Evolutionary conservation across 495 filamentous ascomycete genomes (phyloP), one percentile per base, ranked within the genome.

Genomic region (Emericellopsis terricola): DNA sequence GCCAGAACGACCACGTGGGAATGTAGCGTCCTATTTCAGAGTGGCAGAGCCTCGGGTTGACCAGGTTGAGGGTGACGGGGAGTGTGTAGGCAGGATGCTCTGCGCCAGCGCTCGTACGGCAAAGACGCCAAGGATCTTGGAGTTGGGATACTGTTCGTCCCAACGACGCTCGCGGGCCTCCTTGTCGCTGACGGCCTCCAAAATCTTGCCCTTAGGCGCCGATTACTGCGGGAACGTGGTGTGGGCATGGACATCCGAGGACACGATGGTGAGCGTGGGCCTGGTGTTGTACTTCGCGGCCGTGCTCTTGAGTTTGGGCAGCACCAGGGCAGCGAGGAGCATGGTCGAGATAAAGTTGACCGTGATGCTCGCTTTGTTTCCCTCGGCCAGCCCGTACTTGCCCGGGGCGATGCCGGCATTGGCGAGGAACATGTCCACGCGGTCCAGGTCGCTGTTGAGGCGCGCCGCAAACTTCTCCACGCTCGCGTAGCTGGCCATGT

Each of bases 91-190:
- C 24, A 11, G 23, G 31, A 7, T 49, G 31, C 4, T 43, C 45
- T 4, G 38, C 2, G 62, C 63, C 0, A 77, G 46, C 33, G 65
- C 56, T 13, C 60, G 57, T 8, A 64, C 48, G 1, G 57, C 38
- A 8, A 73, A 41, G 2, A 71, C 41, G 29, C 59, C 55, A 4
- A 77, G 41, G 0, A 77, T 48, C 43, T 76, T 76, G 8, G 61
- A 61, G 2, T 59, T 24, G n/a, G 42, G 44, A 38, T 77, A 60
- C 45, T 46, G 46, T n/a, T n/a, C 6, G 23, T 26, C 23, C 6
- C 23, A 6, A 26, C 11, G 23, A 6, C 23, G 23, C 6, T 11
- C 23, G 6, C 11, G 23, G 23, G 11, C 23, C 40, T 44, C 38
- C 8, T 55, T 48, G 0, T 42, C 26, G 0, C 52, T 51, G 38